Base-by-base conservation (phyloP, 805 yeast genomes). In the Saccharomyces eubayanus region DNA sequence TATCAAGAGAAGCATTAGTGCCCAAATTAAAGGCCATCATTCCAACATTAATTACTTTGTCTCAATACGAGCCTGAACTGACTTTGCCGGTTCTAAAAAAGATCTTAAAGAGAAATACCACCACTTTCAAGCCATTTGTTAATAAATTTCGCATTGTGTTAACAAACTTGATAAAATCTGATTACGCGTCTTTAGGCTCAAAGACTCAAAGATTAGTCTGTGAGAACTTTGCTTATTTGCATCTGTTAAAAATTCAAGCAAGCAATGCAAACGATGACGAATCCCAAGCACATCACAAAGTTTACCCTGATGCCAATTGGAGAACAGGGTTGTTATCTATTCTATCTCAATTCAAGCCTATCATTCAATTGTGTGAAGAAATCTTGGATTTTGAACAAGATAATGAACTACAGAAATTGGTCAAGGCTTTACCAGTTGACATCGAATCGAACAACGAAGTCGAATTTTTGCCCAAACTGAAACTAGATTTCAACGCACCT, bases 1-100 rank as follows among this genome's bases (percentile, higher is more conserved):
- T 92, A 46, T 84, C 92, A 2, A 79, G 97, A 65, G 96, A 90
- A 64, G 73, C 86, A 8, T 76, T 89, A 53, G 87, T 96, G 1
- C 95, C 97, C 6, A 84, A 84, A 60, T 72, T 92, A 54, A 81
- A 87, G 9, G 74, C 76, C 1, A 80, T 86, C 46, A 79, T 89
- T 54, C 69, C 78, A 16, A 67, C 77, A 5, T 74, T 83, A 50
- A 62, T 89, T 53, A 81, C 76, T 2, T 58, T 71, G 31, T 61
- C 75, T 11, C 66, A 76, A 36, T 72, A 75, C 8, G 69, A 70
- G 20, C 73, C 74, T 20, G 67, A 69, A 50, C 52, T 61, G 47
- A 65, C 73, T 28, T 62, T 80, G 30, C 73, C 74, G 12, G 65
- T 77, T 14, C 62, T 80, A 53, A 70, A 72, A 55, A 71, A 67